Conservation (phyloP, 169 alveolate genomes). For the Cryptosporidium bovis region DNA sequence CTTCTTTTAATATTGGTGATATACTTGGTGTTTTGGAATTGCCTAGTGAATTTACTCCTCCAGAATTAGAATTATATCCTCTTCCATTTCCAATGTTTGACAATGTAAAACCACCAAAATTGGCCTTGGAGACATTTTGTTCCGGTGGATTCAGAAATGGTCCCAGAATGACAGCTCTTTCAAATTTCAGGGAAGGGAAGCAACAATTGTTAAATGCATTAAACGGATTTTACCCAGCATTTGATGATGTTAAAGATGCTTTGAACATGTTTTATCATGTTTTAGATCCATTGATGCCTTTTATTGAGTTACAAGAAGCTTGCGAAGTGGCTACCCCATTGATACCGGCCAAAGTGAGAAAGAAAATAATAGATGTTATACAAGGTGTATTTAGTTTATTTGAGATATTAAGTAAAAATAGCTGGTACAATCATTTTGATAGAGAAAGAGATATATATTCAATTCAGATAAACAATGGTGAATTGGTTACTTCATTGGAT, state of each 20-base stretch:
- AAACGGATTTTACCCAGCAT: constrained; percentile 50
- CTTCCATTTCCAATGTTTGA: constrained; percentile 44
- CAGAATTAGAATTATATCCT: constrained; percentile 32
- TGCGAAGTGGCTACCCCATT: constrained; percentile 61
- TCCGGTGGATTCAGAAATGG: constrained; percentile 61
- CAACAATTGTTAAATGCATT: constrained; percentile 49
- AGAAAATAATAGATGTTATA: constrained; percentile 14
- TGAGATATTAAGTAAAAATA: constrained; percentile 15
- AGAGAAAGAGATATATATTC: not conserved
- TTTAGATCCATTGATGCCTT: constrained; percentile 53
- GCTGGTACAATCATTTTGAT: constrained; percentile 51
- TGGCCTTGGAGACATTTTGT: constrained; percentile 63
- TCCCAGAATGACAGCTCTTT: constrained; percentile 52
- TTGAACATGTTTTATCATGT: constrained; percentile 54
- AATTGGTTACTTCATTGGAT: not conserved
- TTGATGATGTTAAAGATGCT: constrained; percentile 19
- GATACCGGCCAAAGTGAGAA: constrained; percentile 2
- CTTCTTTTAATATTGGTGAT: constrained; percentile 82
- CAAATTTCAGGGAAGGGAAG: constrained; percentile 56
- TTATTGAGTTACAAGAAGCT: constrained; percentile 62
- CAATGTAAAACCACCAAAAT: constrained; percentile 36
- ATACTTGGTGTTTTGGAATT: constrained; percentile 76
- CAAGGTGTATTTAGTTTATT: constrained; percentile 26
- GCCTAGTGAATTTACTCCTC: constrained; percentile 54
- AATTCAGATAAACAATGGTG: not conserved